Percentiles rank a stretch among this genome's conserved stretches.
phyloP scores from a whole-genome alignment of 306 rosid genomes.

The Luffa aegyptiaca region DNA sequence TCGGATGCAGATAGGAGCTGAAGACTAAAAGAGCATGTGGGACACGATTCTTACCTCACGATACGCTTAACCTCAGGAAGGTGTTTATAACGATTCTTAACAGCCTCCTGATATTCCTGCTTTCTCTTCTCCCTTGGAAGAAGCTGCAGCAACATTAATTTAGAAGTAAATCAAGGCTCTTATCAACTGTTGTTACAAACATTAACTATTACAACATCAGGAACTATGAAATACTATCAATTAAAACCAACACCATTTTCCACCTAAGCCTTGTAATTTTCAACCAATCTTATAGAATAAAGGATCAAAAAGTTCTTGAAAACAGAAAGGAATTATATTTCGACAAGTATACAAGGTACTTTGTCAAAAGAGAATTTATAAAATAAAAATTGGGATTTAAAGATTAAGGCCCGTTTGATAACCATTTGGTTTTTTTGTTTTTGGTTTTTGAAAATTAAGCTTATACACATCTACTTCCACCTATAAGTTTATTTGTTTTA shows the following conservation, averaged over 20 bases:
- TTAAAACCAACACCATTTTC: neutral
- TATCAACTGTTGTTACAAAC: neutral
- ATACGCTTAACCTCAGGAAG: slow-evolving; percentile 85
- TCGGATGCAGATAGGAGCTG: neutral
- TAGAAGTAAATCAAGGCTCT: neutral
- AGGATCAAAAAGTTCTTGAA: neutral
- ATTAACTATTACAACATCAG: neutral
- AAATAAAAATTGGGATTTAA: neutral
- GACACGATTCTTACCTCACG: slow-evolving; percentile 34
- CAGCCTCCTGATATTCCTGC: slow-evolving; percentile 72
- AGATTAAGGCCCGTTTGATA: too few relatives aligned
- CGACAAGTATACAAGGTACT: neutral
- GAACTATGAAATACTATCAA: neutral
- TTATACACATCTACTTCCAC: too few relatives aligned
- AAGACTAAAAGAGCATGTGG: too few relatives aligned
- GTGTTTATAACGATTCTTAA: slow-evolving; percentile 74
- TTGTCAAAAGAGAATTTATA: neutral
- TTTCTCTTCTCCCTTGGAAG: slow-evolving; percentile 82
- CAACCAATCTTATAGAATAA: neutral
- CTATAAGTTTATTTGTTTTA: too few relatives aligned
- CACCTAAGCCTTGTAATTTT: neutral
- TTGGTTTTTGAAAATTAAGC: too few relatives aligned
- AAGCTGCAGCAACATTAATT: slow-evolving; percentile 36
- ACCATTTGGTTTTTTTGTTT: too few relatives aligned
- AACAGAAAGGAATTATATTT: neutral